Evolutionary conservation across 129 eudicot genomes (phyloP).

Genomic region (Saussurea involucrata): DNA sequence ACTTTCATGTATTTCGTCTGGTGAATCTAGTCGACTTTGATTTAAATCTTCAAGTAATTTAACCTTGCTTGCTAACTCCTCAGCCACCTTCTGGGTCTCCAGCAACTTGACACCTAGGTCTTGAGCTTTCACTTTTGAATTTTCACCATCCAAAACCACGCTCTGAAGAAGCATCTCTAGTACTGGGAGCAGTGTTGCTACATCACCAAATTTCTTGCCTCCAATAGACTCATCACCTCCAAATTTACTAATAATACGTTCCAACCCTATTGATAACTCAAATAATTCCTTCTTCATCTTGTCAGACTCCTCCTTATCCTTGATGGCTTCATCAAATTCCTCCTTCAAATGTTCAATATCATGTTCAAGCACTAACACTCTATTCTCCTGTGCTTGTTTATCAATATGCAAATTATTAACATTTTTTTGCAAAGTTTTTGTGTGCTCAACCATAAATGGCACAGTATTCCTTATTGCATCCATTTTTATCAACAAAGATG

Average conservation of each 20-base stretch:
- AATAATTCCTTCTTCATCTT: conserved; percentile 36
- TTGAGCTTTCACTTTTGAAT: conserved; percentile 47
- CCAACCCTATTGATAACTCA: conserved; percentile 42
- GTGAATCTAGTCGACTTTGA: conserved; percentile 26
- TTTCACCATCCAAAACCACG: conserved; percentile 40
- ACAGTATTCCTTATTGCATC: conserved; percentile 31
- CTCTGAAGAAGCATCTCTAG: conserved; percentile 58
- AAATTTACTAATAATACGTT: conserved; percentile 40
- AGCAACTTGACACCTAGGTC: conserved; percentile 50
- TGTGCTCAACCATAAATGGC: conserved; percentile 24
- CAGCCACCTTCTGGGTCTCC: conserved; percentile 53
- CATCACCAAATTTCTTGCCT: conserved; percentile 25
- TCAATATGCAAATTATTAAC: conserved; percentile 35
- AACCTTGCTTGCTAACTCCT: conserved; percentile 62
- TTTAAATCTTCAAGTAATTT: conserved; percentile 57
- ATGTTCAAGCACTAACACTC: conserved; percentile 27
- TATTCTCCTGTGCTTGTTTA: conserved; percentile 36
- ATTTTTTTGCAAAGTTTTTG: conserved; percentile 33
- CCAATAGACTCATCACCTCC: conserved; percentile 39
- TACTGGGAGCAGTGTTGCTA: conserved; percentile 32
- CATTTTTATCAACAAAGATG: conserved; percentile 36
- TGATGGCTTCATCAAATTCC: conserved; percentile 33
- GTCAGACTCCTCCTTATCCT: conserved; percentile 36
- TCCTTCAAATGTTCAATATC: conserved; percentile 46
- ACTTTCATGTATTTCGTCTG: conserved; percentile 47